phyloP scores from a whole-genome alignment of 257 asterid species.

The Osmanthus fragrans region DNA sequence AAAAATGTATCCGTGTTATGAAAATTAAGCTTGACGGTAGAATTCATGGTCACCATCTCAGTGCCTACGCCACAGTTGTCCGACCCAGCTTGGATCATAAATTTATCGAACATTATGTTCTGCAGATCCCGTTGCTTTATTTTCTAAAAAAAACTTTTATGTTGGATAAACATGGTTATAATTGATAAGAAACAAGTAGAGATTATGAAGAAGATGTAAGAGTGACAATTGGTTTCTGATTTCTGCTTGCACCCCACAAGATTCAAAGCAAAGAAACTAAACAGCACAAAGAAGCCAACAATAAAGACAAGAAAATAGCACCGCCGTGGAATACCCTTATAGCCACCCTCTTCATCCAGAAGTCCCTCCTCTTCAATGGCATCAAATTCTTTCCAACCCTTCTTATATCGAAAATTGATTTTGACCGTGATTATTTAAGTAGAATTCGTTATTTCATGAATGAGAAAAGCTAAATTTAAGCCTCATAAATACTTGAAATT shows the following conservation, averaged over 20 bases:
- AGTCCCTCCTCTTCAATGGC: too few species aligned
- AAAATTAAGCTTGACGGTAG: slow-evolving; percentile 61
- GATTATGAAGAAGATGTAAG: slow-evolving; percentile 36
- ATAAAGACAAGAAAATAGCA: slow-evolving; percentile 67
- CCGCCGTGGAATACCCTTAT: slow-evolving; percentile 54
- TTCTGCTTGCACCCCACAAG: slow-evolving; percentile 89
- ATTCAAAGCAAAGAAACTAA: slow-evolving; percentile 70
- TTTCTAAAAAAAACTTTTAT: too few species aligned
- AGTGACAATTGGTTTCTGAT: slow-evolving; percentile 77
- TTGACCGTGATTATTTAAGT: too few species aligned
- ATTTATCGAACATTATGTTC: slow-evolving; percentile 70
- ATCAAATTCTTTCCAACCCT: too few species aligned
- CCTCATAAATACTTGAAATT: too few species aligned
- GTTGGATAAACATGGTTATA: too few species aligned
- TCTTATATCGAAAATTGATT: too few species aligned
- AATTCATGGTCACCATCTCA: slow-evolving; percentile 72
- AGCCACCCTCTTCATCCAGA: neutral
- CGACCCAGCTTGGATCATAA: slow-evolving; percentile 63
- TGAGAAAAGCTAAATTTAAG: too few species aligned
- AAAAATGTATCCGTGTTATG: slow-evolving; percentile 78
- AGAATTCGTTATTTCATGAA: too few species aligned
- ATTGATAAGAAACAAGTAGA: neutral
- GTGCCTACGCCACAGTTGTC: slow-evolving; percentile 79
- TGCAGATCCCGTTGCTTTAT: slow-evolving; percentile 29
- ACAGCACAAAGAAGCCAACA: slow-evolving; percentile 67